A percentile compares a stretch with the other conserved stretches of the same genome.
Evolutionary conservation across 805 yeast species (phyloP).

Genomic region (Debaryomyces prosopidis): DNA sequence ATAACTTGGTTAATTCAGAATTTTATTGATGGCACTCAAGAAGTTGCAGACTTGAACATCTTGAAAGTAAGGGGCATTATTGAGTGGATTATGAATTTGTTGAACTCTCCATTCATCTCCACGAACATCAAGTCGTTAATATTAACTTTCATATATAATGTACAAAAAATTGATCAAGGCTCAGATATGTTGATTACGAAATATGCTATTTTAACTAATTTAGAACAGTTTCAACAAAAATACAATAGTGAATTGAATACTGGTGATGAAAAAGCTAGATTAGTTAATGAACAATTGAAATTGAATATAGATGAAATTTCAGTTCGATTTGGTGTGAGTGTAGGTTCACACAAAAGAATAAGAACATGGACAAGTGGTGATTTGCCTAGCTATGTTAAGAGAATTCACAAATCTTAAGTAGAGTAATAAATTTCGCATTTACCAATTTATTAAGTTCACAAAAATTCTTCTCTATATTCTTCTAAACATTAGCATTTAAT

Average conservation of each 20-base stretch:
- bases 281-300: constrained; percentile 28
- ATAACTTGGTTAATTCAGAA: constrained; percentile 64
- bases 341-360: constrained; percentile 51
- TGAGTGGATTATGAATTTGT: constrained; percentile 65
- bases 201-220: constrained; percentile 40
- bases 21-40: constrained; percentile 48
- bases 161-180: constrained; percentile 58
- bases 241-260: constrained; percentile 12
- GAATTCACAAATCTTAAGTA: constrained; percentile 17
- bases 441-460: not conserved
- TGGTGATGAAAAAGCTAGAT: constrained; percentile 6
- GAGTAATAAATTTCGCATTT: not conserved
- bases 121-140: constrained; percentile 41
- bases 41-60: constrained; percentile 51
- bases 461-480: no score
- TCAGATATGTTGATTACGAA: constrained; percentile 59
- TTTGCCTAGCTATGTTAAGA: constrained; percentile 44
- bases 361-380: constrained; percentile 63
- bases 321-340: constrained; percentile 43
- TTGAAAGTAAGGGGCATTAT: constrained; percentile 56
- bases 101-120: constrained; percentile 50
- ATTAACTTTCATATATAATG: constrained; percentile 41
- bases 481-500: no score
- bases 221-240: constrained; percentile 27
- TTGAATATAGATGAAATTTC: constrained; percentile 49